A percentile compares a stretch with the other conserved stretches of the same genome.
These are phyloP conservation scores for Ceratobasidium papillatum DNA, from an alignment of 1,284 basidiomycete species.

Conservation along the genomic window DNA sequence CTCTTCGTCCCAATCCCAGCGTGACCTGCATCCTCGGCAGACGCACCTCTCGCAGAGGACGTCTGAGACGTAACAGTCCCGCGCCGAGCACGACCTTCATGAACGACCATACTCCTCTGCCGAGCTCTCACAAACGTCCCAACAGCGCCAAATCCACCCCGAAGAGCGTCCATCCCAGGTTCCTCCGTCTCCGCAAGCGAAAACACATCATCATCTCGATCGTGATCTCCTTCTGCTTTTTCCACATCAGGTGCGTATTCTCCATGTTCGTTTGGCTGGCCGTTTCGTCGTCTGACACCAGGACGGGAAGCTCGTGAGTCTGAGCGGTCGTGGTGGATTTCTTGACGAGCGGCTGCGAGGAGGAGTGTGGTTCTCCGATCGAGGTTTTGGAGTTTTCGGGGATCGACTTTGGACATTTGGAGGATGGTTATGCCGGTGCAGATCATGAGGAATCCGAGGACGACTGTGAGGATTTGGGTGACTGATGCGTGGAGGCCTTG, in stretches of 20 bases:
- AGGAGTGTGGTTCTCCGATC: conserved; percentile 60
- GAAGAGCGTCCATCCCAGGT: conserved; percentile 43
- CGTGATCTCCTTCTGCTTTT: background rate
- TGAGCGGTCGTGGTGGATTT: conserved; percentile 35
- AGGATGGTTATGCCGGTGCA: conserved; percentile 72
- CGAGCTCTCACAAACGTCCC: conserved; percentile 43
- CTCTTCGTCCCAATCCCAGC: conserved; percentile 31
- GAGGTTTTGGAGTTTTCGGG: conserved; percentile 56
- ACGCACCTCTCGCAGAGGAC: background rate
- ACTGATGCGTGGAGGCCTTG: conserved; percentile 68
- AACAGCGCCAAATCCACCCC: conserved; percentile 41
- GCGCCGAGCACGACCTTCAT: conserved; percentile 25
- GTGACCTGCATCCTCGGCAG: conserved; percentile 18
- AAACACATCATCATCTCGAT: conserved; percentile 21
- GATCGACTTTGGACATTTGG: conserved; percentile 72
- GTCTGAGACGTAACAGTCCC: conserved; percentile 26
- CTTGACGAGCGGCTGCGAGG: conserved; percentile 52
- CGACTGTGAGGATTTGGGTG: conserved; percentile 84
- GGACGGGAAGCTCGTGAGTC: background rate
- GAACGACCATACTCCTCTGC: conserved; percentile 27
- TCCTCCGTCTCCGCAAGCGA: conserved; percentile 41
- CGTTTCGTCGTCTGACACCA: background rate
- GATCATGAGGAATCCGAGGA: conserved; percentile 89
- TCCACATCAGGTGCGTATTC: background rate
- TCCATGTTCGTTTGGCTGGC: background rate